These are phyloP conservation scores for Phialocephala subalpina DNA, from an alignment of 2,329 filamentous ascomycete species.

Conservation along the genomic window DNA sequence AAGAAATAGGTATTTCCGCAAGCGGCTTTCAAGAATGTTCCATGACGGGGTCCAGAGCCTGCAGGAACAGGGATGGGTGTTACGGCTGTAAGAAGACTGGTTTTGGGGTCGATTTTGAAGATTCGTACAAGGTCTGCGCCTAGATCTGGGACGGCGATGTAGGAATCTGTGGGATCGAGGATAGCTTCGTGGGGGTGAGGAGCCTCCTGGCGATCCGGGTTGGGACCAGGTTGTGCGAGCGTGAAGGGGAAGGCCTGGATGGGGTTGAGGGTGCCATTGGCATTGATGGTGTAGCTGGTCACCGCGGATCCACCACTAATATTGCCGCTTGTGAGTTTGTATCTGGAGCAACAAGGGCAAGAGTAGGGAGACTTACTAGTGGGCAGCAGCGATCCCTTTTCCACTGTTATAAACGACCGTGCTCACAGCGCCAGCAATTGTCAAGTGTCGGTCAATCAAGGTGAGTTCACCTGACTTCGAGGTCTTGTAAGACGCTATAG, in stretches of 20 bases:
- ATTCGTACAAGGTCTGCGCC: constrained; percentile 58
- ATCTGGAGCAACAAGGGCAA: background rate
- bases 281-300: constrained; percentile 48
- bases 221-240: constrained; percentile 45
- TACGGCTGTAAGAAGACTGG: constrained; percentile 45
- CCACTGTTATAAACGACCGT: constrained; percentile 52
- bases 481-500: constrained; percentile 41
- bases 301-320: constrained; percentile 34
- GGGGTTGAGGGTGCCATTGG: constrained; percentile 29
- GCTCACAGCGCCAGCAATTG: constrained; percentile 48
- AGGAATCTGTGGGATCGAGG: constrained; percentile 59
- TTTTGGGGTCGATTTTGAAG: constrained; percentile 47
- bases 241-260: constrained; percentile 53
- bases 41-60: constrained; percentile 62
- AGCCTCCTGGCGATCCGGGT: constrained; percentile 50
- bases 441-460: constrained; percentile 47
- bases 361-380: constrained; percentile 37
- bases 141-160: constrained; percentile 60
- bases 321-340: constrained; percentile 1
- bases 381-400: constrained; percentile 45
- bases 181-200: constrained; percentile 61
- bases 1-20: constrained; percentile 44
- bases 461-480: constrained; percentile 50
- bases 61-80: constrained; percentile 46
- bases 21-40: constrained; percentile 50